Conservation (phyloP, 305 asterid species). For the Plantago coronopus region DNA sequence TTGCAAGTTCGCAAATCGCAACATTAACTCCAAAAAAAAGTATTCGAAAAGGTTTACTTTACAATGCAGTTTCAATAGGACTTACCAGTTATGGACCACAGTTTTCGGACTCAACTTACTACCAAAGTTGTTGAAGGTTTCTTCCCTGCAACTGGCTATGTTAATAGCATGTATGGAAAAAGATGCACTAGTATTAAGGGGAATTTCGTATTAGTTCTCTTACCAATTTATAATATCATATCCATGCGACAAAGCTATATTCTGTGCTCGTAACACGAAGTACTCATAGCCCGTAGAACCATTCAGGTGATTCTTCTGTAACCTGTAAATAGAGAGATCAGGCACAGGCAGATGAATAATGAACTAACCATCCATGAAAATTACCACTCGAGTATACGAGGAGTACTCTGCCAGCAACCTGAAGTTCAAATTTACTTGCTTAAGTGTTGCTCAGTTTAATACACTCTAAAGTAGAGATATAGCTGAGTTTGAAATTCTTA, state of each 20-base stretch:
- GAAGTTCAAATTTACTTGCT: slow-evolving; percentile 28
- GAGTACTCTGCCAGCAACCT: slow-evolving; percentile 85
- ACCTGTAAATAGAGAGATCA: slow-evolving; percentile 42
- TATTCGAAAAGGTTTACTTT: too few relatives aligned
- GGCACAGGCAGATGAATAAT: background rate
- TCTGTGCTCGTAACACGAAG: slow-evolving; percentile 78
- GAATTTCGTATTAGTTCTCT: background rate
- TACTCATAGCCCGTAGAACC: slow-evolving; percentile 61
- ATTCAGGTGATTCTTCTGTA: slow-evolving; percentile 35
- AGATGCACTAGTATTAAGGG: background rate
- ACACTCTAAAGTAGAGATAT: background rate
- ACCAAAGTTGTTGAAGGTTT: slow-evolving; percentile 82
- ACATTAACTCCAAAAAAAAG: too few relatives aligned
- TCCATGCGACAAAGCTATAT: slow-evolving; percentile 84
- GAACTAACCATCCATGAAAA: slow-evolving; percentile 1
- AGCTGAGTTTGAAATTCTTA: slow-evolving; percentile 35
- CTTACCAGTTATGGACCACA: slow-evolving; percentile 81
- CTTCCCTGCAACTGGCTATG: slow-evolving; percentile 57
- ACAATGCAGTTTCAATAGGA: slow-evolving; percentile 9
- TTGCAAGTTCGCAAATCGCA: background rate
- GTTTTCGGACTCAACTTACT: slow-evolving; percentile 71
- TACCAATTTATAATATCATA: slow-evolving; percentile 95
- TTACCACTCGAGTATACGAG: slow-evolving; percentile 76
- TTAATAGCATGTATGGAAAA: background rate
- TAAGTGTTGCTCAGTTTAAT: slow-evolving; percentile 8